Percentiles rank a stretch among this genome's conserved stretches.
Evolutionary conservation across 805 yeast genomes (phyloP).

Genomic region (Saturnispora mendoncae): DNA sequence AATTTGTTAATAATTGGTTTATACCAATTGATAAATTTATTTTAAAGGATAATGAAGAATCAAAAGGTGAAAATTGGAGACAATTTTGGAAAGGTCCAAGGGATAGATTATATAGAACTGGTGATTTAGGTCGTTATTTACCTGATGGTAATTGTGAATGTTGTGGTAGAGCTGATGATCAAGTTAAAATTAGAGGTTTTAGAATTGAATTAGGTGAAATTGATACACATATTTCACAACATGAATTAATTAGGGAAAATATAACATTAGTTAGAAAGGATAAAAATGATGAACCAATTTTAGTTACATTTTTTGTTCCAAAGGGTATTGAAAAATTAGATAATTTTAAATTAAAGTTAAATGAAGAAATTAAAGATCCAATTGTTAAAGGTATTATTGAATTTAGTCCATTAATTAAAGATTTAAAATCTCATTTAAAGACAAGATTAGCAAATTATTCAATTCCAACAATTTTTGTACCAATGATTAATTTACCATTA

Average conservation of each 20-base stretch:
- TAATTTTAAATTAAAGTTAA: slow-evolving; percentile 38
- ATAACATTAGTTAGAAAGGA: slow-evolving; percentile 87
- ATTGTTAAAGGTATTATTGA: slow-evolving; percentile 72
- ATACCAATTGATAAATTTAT: slow-evolving; percentile 58
- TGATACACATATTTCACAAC: slow-evolving; percentile 94
- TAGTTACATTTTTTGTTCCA: slow-evolving; percentile 89
- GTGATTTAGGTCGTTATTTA: slow-evolving; percentile 91
- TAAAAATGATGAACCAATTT: slow-evolving; percentile 84
- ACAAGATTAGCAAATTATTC: slow-evolving; percentile 89
- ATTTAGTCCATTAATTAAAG: slow-evolving; percentile 68
- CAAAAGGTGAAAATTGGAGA: slow-evolving; percentile 56
- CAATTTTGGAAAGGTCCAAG: slow-evolving; percentile 86
- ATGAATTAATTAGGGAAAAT: slow-evolving; percentile 86
- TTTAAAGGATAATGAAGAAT: slow-evolving; percentile 39
- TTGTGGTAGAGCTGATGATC: slow-evolving; percentile 98
- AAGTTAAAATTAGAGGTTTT: slow-evolving; percentile 96
- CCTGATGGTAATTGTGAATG: slow-evolving; percentile 98
- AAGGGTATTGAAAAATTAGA: slow-evolving; percentile 38
- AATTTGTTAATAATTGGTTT: slow-evolving; percentile 90
- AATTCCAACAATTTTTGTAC: slow-evolving; percentile 85
- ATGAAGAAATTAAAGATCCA: slow-evolving; percentile 46
- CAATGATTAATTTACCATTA: slow-evolving; percentile 76
- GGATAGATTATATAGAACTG: slow-evolving; percentile 93
- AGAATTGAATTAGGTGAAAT: slow-evolving; percentile 97
- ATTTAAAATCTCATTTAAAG: slow-evolving; percentile 73